phyloP scores from a whole-genome alignment of 2,329 filamentous ascomycete genomes.

The Arthrobotrys megalospora region DNA sequence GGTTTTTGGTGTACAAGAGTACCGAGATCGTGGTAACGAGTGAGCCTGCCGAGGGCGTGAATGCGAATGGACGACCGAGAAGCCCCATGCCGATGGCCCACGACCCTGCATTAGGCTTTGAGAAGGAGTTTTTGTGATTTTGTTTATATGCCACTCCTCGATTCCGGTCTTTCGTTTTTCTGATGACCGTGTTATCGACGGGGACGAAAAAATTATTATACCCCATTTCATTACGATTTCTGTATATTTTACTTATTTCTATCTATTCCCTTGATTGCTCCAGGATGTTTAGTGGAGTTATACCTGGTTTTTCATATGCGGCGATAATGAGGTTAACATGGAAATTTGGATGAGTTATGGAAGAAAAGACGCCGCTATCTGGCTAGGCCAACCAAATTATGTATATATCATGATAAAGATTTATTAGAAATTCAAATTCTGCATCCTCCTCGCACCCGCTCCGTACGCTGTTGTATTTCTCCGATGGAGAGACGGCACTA shows the following conservation, averaged over 20 bases:
- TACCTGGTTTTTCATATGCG: neutral
- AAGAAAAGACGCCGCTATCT: neutral
- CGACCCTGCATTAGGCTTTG: neutral
- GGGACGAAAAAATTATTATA: neutral
- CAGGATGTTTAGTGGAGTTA: neutral
- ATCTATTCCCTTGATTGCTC: neutral
- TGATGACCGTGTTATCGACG: neutral
- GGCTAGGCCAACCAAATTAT: neutral
- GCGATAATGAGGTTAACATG: conserved; percentile 5
- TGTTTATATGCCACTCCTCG: neutral
- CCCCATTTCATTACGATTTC: neutral
- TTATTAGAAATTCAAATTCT: neutral
- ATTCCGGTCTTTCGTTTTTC: neutral
- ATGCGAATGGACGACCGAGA: conserved; percentile 6
- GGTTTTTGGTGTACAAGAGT: conserved; percentile 55
- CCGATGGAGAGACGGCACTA: neutral
- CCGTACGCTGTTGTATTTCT: neutral
- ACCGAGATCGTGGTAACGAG: conserved; percentile 50
- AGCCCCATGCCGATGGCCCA: conserved; percentile 11
- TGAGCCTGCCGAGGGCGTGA: conserved; percentile 10
- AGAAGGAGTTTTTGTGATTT: conserved; percentile 30
- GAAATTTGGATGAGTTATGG: conserved; percentile 3
- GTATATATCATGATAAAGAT: conserved; percentile 12
- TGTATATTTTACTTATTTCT: conserved; percentile 13
- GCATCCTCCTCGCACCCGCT: too few relatives aligned